Percentiles rank a stretch among this genome's conserved stretches.
Conservation (phyloP, 192 early-diverging fungal genomes). For the Linnemannia hyalina region DNA sequence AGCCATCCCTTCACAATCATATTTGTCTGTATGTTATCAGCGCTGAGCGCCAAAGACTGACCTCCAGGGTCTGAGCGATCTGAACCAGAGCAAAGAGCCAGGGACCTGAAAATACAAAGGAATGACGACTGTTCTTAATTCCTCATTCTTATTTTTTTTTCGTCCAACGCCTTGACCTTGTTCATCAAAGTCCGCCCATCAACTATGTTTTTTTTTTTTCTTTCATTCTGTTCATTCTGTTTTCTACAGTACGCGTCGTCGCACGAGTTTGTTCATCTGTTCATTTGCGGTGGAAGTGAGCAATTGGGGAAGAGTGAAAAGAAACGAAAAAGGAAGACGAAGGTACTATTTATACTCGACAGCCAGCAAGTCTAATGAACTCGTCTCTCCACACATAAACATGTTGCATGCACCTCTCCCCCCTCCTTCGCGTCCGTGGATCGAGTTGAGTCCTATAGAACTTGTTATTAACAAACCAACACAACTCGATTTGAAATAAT, state of each 20-base stretch:
- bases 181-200: not conserved
- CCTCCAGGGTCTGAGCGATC: too few relatives aligned
- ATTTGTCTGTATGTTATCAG: too few relatives aligned
- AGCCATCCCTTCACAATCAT: too few relatives aligned
- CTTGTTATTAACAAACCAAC: not conserved
- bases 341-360: not conserved
- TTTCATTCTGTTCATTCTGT: not conserved
- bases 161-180: not conserved
- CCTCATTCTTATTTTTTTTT: not conserved
- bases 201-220: not conserved
- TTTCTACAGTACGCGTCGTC: not conserved
- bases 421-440: too few relatives aligned
- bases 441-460: too few relatives aligned
- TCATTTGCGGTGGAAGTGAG: not conserved
- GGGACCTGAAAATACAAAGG: not conserved
- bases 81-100: not conserved
- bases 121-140: not conserved
- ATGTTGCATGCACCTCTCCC: too few relatives aligned
- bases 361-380: too few relatives aligned
- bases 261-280: not conserved
- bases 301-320: not conserved
- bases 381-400: too few relatives aligned
- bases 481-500: slow-evolving; percentile 5
- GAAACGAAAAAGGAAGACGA: not conserved
- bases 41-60: too few relatives aligned